Evolutionary conservation across 495 filamentous ascomycete species (phyloP).

Genomic region (Podospora comata): DNA sequence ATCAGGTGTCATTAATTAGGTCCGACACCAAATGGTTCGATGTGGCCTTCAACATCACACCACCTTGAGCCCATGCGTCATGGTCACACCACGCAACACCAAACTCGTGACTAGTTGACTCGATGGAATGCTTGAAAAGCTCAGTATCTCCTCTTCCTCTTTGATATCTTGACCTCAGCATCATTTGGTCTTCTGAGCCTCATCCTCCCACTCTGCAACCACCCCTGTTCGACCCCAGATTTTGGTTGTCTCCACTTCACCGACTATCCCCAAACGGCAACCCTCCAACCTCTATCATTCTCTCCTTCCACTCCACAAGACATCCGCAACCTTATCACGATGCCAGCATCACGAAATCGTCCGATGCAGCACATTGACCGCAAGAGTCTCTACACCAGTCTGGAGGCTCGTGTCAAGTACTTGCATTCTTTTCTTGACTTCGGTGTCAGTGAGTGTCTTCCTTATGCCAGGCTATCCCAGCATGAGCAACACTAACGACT

Average conservation of each 20-base stretch:
- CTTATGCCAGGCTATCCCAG: not conserved
- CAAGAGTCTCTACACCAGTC: slow-evolving; percentile 62
- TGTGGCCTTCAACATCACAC: slow-evolving; percentile 13
- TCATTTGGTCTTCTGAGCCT: slow-evolving; percentile 3
- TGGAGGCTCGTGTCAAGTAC: slow-evolving; percentile 66
- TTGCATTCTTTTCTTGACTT: slow-evolving; percentile 72
- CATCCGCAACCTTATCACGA: slow-evolving; percentile 13
- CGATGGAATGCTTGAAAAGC: slow-evolving; percentile 10
- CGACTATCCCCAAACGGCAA: not conserved
- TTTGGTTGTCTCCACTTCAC: not conserved
- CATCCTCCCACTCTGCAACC: not conserved
- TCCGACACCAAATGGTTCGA: not conserved
- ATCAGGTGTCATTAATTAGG: not conserved
- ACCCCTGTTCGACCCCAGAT: not conserved
- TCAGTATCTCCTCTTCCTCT: not conserved
- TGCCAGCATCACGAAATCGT: slow-evolving; percentile 28
- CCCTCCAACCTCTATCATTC: not conserved
- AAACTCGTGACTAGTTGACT: not conserved
- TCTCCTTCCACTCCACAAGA: not conserved
- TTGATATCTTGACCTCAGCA: not conserved
- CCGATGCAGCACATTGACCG: slow-evolving; percentile 63
- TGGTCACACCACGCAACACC: slow-evolving; percentile 14
- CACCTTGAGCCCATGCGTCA: slow-evolving; percentile 15
- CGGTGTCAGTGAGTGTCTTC: slow-evolving; percentile 52
- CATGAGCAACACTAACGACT: not conserved